phyloP scores from a whole-genome alignment of 768 basidiomycete species.

The Holtermannia corniformis region DNA sequence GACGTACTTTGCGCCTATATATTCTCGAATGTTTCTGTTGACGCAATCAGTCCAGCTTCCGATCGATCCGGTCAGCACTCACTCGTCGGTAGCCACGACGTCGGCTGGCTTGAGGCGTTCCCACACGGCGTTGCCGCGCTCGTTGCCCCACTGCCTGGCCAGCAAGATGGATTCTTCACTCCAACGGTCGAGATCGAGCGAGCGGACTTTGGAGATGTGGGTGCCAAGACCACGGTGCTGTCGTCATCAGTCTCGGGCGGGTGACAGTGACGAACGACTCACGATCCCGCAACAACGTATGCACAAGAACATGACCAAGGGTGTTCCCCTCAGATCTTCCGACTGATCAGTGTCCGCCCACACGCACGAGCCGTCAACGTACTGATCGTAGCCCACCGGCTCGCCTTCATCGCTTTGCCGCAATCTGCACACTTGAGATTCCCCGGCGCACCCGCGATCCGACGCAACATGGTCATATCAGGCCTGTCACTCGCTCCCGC shows the following conservation, averaged over 20 bases:
- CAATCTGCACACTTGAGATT: slow-evolving; percentile 40
- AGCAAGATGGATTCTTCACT: slow-evolving; percentile 26
- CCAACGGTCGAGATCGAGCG: slow-evolving; percentile 39
- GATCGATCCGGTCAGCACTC: slow-evolving; percentile 11
- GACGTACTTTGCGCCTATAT: slow-evolving; percentile 35
- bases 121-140: slow-evolving; percentile 34
- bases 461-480: slow-evolving; percentile 28
- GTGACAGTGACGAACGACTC: not conserved
- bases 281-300: slow-evolving; percentile 36
- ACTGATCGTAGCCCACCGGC: slow-evolving; percentile 40
- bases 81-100: slow-evolving; percentile 26
- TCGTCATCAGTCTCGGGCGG: not conserved
- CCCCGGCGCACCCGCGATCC: slow-evolving; percentile 22
- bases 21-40: slow-evolving; percentile 22
- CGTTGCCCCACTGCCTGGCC: slow-evolving; percentile 36
- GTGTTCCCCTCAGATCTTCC: slow-evolving; percentile 24
- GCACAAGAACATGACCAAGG: slow-evolving; percentile 39
- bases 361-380: slow-evolving; percentile 3
- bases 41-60: not conserved
- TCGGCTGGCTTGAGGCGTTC: slow-evolving; percentile 18
- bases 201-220: slow-evolving; percentile 40
- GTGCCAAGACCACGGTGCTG: slow-evolving; percentile 36
- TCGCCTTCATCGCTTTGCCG: slow-evolving; percentile 30
- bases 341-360: not conserved
- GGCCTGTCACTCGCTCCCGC: slow-evolving; percentile 7